Conservation (phyloP, 345 rosid genomes). For the Melaleuca quinquenervia region DNA sequence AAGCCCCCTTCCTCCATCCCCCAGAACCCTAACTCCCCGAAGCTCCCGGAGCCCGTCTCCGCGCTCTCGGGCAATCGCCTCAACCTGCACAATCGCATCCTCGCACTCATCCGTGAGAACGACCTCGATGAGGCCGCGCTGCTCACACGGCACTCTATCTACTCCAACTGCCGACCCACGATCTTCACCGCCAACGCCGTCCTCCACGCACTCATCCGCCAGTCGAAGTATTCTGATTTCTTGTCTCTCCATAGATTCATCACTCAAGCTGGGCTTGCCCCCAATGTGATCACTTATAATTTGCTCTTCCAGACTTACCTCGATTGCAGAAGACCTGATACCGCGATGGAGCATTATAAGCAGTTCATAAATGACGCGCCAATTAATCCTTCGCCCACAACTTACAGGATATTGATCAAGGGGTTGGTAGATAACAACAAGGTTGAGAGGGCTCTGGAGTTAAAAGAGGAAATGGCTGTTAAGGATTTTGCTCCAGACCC, state of each 20-base stretch:
- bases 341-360: conserved; percentile 72
- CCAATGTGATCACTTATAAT: conserved; percentile 67
- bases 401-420: conserved; percentile 61
- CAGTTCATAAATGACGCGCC: conserved; percentile 62
- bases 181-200: conserved; percentile 80
- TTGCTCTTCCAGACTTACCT: conserved; percentile 74
- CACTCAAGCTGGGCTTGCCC: conserved; percentile 70
- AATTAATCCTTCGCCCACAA: conserved; percentile 58
- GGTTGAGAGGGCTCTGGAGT: conserved; percentile 69
- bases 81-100: conserved; percentile 69
- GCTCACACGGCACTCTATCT: conserved; percentile 82
- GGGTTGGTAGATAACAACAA: conserved; percentile 75
- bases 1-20: conserved; percentile 37
- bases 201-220: conserved; percentile 78
- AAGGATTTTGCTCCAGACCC: conserved; percentile 59
- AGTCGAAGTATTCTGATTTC: conserved; percentile 59
- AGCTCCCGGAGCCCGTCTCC: conserved; percentile 68
- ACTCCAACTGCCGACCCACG: conserved; percentile 89
- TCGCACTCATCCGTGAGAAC: conserved; percentile 56
- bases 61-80: conserved; percentile 71
- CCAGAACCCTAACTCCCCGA: conserved; percentile 78
- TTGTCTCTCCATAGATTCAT: conserved; percentile 70
- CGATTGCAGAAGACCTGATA: conserved; percentile 70
- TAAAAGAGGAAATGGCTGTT: conserved; percentile 67
- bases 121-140: conserved; percentile 90